A percentile compares a stretch with the other conserved stretches of the same genome.
Evolutionary conservation across 768 basidiomycete genomes (phyloP).

Genomic region (Boletus pseudo-olivaceus): DNA sequence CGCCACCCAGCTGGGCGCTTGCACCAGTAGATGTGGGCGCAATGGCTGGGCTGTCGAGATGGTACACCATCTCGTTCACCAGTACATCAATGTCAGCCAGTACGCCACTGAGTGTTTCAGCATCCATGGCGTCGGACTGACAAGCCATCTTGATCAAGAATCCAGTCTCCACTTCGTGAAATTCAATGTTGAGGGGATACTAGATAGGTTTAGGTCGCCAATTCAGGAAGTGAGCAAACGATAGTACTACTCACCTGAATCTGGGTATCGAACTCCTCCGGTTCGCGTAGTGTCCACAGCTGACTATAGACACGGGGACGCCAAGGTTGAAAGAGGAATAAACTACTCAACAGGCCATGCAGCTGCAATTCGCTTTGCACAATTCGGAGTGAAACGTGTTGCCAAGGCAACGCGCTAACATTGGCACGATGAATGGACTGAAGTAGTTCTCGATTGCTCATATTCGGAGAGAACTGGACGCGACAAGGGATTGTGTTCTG

Average conservation of each 20-base stretch:
- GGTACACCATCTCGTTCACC: slow-evolving; percentile 19
- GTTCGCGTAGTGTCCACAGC: slow-evolving; percentile 24
- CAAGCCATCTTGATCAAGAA: slow-evolving; percentile 38
- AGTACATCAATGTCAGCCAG: slow-evolving; percentile 19
- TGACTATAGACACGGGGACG: not conserved
- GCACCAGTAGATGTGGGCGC: not conserved
- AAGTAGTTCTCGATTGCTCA: slow-evolving; percentile 35
- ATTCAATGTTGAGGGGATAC: slow-evolving; percentile 45
- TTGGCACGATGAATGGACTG: slow-evolving; percentile 37
- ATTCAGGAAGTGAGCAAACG: slow-evolving; percentile 1
- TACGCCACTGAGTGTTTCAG: slow-evolving; percentile 14
- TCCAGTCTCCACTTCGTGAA: slow-evolving; percentile 30
- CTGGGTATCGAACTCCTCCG: slow-evolving; percentile 13
- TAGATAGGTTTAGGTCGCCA: slow-evolving; percentile 12
- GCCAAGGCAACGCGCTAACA: slow-evolving; percentile 39
- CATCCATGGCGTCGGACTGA: slow-evolving; percentile 27
- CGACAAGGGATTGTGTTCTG: slow-evolving; percentile 48
- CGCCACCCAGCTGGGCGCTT: not conserved
- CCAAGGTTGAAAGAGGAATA: slow-evolving; percentile 44
- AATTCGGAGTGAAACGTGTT: slow-evolving; percentile 43
- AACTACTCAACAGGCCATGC: slow-evolving; percentile 37
- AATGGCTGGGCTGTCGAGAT: slow-evolving; percentile 14
- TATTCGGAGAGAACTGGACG: slow-evolving; percentile 26
- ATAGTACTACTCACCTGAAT: slow-evolving; percentile 28
- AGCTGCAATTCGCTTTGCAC: slow-evolving; percentile 36